phyloP scores from a whole-genome alignment of 2,329 filamentous ascomycete genomes.

The Talaromyces sp. region DNA sequence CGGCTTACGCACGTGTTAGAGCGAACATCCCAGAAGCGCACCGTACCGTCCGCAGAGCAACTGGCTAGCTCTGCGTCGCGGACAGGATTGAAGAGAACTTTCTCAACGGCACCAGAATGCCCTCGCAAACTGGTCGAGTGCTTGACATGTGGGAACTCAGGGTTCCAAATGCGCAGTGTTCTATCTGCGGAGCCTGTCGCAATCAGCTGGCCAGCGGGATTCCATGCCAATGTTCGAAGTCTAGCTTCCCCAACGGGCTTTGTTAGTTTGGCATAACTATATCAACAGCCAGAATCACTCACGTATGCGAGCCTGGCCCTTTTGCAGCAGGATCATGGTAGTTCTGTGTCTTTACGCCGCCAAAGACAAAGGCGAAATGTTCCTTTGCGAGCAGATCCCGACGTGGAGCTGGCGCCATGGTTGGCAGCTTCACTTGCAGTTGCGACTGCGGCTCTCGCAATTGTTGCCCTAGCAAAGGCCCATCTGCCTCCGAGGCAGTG shows the following conservation, averaged over 20 bases:
- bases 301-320: slow-evolving; percentile 61
- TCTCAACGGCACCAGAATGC: slow-evolving; percentile 51
- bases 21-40: slow-evolving; percentile 55
- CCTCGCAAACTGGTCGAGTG: slow-evolving; percentile 54
- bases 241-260: slow-evolving; percentile 43
- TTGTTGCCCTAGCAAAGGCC: slow-evolving; percentile 15
- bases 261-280: slow-evolving; percentile 6
- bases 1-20: slow-evolving; percentile 52
- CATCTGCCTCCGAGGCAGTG: slow-evolving; percentile 11
- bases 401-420: slow-evolving; percentile 44
- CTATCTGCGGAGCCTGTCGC: slow-evolving; percentile 89
- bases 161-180: slow-evolving; percentile 89
- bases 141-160: slow-evolving; percentile 49
- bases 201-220: slow-evolving; percentile 78
- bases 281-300: slow-evolving; percentile 28
- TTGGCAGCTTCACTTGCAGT: slow-evolving; percentile 13
- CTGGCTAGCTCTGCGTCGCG: slow-evolving; percentile 54
- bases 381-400: slow-evolving; percentile 61
- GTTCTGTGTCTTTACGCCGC: slow-evolving; percentile 67
- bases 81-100: slow-evolving; percentile 53
- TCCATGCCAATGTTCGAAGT: slow-evolving; percentile 84
- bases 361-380: slow-evolving; percentile 68
- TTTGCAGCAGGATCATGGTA: slow-evolving; percentile 67
- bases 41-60: slow-evolving; percentile 53
- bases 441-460: slow-evolving; percentile 16